Evolutionary conservation across 352 stramenopile species (phyloP).

Genomic region (Phytopythium mirpurense): DNA sequence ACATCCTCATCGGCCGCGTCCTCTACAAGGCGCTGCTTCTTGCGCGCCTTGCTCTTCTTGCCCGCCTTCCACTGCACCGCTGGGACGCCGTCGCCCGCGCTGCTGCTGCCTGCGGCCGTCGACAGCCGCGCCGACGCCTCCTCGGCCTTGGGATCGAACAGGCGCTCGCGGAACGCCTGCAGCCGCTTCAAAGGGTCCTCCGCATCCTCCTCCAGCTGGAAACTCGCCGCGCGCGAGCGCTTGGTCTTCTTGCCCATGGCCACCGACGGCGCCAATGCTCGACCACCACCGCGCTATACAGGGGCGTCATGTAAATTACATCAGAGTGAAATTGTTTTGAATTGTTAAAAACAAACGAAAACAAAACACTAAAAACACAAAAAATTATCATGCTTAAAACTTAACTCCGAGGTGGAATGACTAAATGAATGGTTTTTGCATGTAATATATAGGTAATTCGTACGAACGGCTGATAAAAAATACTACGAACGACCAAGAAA

Average conservation of each 20-base stretch:
- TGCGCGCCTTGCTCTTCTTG: conserved; percentile 20
- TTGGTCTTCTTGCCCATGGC: conserved; percentile 18
- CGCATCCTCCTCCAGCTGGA: conserved; percentile 12
- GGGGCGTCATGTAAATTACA: no score
- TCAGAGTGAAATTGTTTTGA: no score
- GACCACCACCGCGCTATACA: no score
- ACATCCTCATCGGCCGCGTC: conserved; percentile 14
- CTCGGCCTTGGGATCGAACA: conserved; percentile 46
- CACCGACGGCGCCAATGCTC: no score
- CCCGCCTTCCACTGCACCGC: conserved; percentile 36
- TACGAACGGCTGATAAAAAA: no score
- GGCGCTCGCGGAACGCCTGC: conserved; percentile 39
- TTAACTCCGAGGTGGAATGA: no score
- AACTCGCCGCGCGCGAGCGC: conserved; percentile 27
- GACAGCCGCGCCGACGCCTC: neutral
- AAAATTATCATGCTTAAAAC: no score
- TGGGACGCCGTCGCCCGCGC: conserved; percentile 17
- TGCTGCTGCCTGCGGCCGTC: neutral
- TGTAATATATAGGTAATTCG: no score
- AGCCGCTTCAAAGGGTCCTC: conserved; percentile 37
- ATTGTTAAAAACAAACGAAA: no score
- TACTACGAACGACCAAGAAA: no score
- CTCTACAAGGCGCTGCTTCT: conserved; percentile 14
- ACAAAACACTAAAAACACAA: no score
- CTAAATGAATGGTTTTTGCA: no score